Base-by-base conservation (phyloP, 2,329 filamentous ascomycete species). In the Hymenoscyphus albidus region DNA sequence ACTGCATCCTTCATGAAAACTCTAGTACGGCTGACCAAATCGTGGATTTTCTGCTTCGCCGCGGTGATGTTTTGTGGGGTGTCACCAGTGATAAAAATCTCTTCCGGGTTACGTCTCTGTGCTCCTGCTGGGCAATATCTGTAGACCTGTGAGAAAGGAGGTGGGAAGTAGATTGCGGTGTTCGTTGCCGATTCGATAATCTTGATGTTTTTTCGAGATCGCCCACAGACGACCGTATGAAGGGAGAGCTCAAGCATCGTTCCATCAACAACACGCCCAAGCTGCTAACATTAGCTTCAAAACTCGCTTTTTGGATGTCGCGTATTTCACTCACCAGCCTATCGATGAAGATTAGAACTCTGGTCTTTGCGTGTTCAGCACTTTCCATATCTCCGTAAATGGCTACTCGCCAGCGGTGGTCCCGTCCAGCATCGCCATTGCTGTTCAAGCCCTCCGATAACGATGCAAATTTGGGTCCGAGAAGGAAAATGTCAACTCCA, bases 151-250 rank as follows among this genome's bases (percentile, higher is more conserved):
- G 94, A 93, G 76, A 98, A 98, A 0, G 94, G 90, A 7, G 93
- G 93, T 35, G 95, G 95, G 75, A 99, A 98, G 80, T 99, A 99
- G 73, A 99, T 98, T 69, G 95, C 94, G 9, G 95, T 98, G 73
- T 93, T 92, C 14, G 95, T 98, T 35, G 90, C 88, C 14, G 95
- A 96, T 78, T 99, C 95, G 74, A 99, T 97, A 73, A 95, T 81
- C 81, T 98, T 98, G 80, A 99, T 97, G 77, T 97, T 97, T 81
- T 97, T 96, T 71, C 95, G 87, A 71, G 93, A 94, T 59, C 95
- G 91, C 59, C 95, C 95, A 76, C 93, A 97, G 59, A 98, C 88
- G 63, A 97, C 83, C 64, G 93, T 95, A 76, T 99, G 95, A 75
- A 97, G 85, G 32, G 92, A 91, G 59, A 94, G 80, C 71, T 97